A percentile compares a stretch with the other conserved stretches of the same genome.
Evolutionary conservation across 345 rosid species (phyloP).

Genomic region (Euclidium syriacum): DNA sequence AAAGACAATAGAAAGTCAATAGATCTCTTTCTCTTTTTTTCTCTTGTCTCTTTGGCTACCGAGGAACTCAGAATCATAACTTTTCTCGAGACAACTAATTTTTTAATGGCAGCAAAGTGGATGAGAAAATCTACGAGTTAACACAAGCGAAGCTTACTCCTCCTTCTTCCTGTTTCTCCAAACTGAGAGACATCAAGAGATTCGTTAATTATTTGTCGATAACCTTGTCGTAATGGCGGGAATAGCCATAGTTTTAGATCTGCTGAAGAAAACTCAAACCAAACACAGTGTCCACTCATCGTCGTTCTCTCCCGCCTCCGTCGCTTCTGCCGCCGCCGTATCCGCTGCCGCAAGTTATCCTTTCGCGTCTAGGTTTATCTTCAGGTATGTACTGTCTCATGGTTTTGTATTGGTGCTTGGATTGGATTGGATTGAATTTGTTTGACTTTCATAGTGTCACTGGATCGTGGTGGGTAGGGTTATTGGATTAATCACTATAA

Average conservation of each 20-base stretch:
- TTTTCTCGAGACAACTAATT: slow-evolving; percentile 18
- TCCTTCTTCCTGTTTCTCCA: background rate
- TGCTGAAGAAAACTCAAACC: slow-evolving; percentile 60
- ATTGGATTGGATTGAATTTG: slow-evolving; percentile 15
- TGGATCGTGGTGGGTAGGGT: background rate
- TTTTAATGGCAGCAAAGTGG: background rate
- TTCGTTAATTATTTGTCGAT: background rate
- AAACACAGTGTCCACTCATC: slow-evolving; percentile 49
- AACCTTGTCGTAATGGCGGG: slow-evolving; percentile 62
- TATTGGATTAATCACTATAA: slow-evolving; percentile 4
- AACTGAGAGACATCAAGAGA: slow-evolving; percentile 3
- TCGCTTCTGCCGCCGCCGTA: slow-evolving; percentile 51
- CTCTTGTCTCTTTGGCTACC: slow-evolving; percentile 1
- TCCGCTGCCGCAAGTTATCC: slow-evolving; percentile 60
- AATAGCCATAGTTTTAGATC: slow-evolving; percentile 70
- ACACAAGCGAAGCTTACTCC: background rate
- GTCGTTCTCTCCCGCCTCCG: slow-evolving; percentile 51
- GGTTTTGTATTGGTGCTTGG: background rate
- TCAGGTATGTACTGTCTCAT: slow-evolving; percentile 46
- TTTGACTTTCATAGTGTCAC: slow-evolving; percentile 9
- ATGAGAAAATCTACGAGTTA: background rate
- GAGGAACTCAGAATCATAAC: slow-evolving; percentile 9
- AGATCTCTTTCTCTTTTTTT: background rate
- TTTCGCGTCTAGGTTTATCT: slow-evolving; percentile 71
- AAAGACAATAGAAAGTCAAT: slow-evolving; percentile 13